Conservation (phyloP, 2,329 filamentous ascomycete genomes). For the Sporothrix variecibatus region DNA sequence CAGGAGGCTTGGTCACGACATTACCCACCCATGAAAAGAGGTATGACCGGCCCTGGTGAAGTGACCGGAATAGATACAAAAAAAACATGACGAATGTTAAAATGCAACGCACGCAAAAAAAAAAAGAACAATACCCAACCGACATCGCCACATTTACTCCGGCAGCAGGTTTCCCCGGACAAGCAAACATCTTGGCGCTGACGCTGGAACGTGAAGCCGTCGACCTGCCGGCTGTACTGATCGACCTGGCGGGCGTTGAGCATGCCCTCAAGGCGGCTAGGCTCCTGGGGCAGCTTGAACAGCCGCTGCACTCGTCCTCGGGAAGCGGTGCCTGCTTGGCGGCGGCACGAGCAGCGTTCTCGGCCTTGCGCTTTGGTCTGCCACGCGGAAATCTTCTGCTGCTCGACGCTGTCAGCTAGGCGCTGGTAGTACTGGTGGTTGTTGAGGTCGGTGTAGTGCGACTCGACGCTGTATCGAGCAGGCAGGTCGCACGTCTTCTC, state of each 20-base stretch:
- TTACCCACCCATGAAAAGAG: not conserved
- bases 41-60: not conserved
- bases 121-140: not conserved
- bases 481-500: constrained; percentile 96
- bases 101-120: not conserved
- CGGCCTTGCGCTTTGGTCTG: constrained; percentile 95
- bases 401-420: constrained; percentile 88
- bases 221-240: constrained; percentile 96
- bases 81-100: not conserved
- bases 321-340: constrained; percentile 88
- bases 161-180: constrained; percentile 72
- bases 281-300: constrained; percentile 96
- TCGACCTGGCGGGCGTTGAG: constrained; percentile 95
- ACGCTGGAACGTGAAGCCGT: constrained; percentile 92
- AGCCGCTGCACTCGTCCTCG: constrained; percentile 97
- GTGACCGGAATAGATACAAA: not conserved
- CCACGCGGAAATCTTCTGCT: constrained; percentile 95
- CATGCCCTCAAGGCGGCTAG: constrained; percentile 88
- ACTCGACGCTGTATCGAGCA: constrained; percentile 96
- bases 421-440: constrained; percentile 98
- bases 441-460: constrained; percentile 97
- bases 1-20: not conserved
- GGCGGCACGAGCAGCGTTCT: constrained; percentile 81
- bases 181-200: constrained; percentile 94
- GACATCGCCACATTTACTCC: constrained; percentile 42